Base-by-base conservation (phyloP, 176 grass and related monocot genomes). In the Raddia distichophylla region DNA sequence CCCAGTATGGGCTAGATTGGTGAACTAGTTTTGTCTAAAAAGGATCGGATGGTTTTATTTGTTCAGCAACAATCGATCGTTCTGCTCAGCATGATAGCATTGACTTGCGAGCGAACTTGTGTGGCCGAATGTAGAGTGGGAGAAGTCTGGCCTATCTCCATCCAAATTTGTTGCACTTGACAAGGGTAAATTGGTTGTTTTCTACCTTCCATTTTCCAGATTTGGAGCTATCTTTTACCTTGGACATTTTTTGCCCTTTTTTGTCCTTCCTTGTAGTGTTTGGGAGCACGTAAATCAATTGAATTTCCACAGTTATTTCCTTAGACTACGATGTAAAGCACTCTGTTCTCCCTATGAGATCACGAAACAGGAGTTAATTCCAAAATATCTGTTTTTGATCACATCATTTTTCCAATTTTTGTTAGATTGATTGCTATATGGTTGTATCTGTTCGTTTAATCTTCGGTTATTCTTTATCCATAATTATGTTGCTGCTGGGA, bases 101-200 rank as follows among this genome's bases (percentile, higher is more conserved):
- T 74, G 70, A 46, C 60, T 44, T 27, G 46, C 59, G 51, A 67
- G 37, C 50, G 57, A 14, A 76, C 54, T n/a, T 82, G 15, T 55
- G 35, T 27, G 13, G 19, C 56, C 40, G 51, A 64, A 19, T 71
- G 7, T 67, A 53, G 9, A 15, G 53, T 61, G 54, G 9, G 64
- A 69, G 57, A 5, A 58, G 10, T 60, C 49, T 61, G 50, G 15
- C 4, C 2, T 46, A 7, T 45, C 46, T 62, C 35, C 55, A 71
- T 14, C 7, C 42, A 67, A 19, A 40, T 49, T 61, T 69, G 16
- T 51, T 60, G 18, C 61, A n/a, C 17, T 52, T 63, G 13, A 18
- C 17, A 48, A 48, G 14, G 48, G 27, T 14, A 50, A 59, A 16
- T 74, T 42, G 64, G 10, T 27, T 79, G 10, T 19, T 80, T 19